Conservation (phyloP, 495 filamentous ascomycete species). For the Lindgomyces ingoldianus region DNA sequence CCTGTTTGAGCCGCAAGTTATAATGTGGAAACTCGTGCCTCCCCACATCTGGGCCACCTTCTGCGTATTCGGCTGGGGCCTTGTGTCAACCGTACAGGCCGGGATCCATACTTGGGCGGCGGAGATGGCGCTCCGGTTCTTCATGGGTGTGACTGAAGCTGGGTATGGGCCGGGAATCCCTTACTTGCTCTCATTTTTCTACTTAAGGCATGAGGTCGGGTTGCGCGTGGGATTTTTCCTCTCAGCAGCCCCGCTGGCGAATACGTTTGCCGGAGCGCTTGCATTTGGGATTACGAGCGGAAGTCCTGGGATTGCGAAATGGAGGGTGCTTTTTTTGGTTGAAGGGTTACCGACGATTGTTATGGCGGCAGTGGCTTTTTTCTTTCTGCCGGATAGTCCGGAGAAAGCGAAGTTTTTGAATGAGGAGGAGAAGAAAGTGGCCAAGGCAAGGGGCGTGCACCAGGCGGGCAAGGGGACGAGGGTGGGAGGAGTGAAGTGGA, state of each 20-base stretch:
- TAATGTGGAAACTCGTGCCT: constrained; percentile 57
- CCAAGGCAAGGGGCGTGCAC: constrained; percentile 61
- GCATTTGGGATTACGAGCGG: constrained; percentile 82
- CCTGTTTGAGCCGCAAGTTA: constrained; percentile 69
- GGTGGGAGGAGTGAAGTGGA: constrained; percentile 56
- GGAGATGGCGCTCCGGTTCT: constrained; percentile 33
- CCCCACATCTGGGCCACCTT: constrained; percentile 53
- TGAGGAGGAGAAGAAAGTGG: constrained; percentile 69
- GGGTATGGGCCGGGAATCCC: constrained; percentile 59
- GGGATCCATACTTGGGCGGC: constrained; percentile 41
- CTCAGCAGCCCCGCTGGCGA: constrained; percentile 76
- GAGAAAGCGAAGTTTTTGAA: constrained; percentile 68
- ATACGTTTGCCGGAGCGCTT: constrained; percentile 77
- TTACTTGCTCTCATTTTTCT: constrained; percentile 81
- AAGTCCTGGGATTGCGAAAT: constrained; percentile 65
- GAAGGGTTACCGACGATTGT: constrained; percentile 75
- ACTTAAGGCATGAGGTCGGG: constrained; percentile 74
- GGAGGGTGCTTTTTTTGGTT: constrained; percentile 80
- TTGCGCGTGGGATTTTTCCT: constrained; percentile 76
- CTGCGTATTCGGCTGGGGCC: constrained; percentile 47
- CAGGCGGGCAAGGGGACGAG: constrained; percentile 61
- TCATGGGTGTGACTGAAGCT: constrained; percentile 34
- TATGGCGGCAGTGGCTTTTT: constrained; percentile 66
- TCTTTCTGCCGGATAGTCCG: constrained; percentile 71
- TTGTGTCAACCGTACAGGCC: constrained; percentile 71